A percentile compares a stretch with the other conserved stretches of the same genome.
phyloP scores from a whole-genome alignment of 2,329 filamentous ascomycete genomes.

The Penicillium aurantiogriseum region DNA sequence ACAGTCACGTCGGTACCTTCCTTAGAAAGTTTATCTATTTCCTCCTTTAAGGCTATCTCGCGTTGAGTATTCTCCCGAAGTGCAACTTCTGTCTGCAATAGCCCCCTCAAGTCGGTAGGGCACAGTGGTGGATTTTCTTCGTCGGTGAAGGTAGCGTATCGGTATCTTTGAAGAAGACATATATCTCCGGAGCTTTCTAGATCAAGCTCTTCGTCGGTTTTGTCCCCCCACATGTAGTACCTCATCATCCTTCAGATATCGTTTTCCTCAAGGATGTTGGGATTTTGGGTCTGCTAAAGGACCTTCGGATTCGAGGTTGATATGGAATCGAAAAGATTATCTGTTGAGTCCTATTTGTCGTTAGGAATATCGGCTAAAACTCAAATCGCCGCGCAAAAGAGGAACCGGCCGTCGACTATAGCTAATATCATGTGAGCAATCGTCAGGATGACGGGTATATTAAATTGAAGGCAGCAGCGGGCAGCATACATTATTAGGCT shows the following conservation, averaged over 20 bases:
- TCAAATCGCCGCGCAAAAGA: neutral
- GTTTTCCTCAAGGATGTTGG: neutral
- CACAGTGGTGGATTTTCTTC: neutral
- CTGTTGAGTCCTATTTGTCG: neutral
- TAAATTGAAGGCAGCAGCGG: neutral
- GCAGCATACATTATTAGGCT: neutral
- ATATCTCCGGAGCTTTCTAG: neutral
- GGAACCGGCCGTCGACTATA: neutral
- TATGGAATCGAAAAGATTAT: neutral
- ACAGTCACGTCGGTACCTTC: neutral
- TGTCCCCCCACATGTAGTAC: neutral
- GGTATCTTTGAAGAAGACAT: conserved; percentile 3
- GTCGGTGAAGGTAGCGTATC: neutral
- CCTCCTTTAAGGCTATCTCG: neutral
- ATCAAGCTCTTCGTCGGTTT: neutral
- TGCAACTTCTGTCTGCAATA: conserved; percentile 2
- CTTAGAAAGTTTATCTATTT: neutral
- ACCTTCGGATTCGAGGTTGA: neutral
- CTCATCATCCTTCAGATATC: neutral
- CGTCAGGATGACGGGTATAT: conserved; percentile 1
- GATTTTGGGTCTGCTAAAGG: neutral
- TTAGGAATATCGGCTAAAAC: neutral
- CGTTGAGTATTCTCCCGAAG: neutral
- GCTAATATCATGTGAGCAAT: neutral
- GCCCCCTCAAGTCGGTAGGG: neutral